A percentile compares a stretch with the other conserved stretches of the same genome.
Conservation (phyloP, 2,329 filamentous ascomycete genomes). For the Monosporascus cannonballus region DNA sequence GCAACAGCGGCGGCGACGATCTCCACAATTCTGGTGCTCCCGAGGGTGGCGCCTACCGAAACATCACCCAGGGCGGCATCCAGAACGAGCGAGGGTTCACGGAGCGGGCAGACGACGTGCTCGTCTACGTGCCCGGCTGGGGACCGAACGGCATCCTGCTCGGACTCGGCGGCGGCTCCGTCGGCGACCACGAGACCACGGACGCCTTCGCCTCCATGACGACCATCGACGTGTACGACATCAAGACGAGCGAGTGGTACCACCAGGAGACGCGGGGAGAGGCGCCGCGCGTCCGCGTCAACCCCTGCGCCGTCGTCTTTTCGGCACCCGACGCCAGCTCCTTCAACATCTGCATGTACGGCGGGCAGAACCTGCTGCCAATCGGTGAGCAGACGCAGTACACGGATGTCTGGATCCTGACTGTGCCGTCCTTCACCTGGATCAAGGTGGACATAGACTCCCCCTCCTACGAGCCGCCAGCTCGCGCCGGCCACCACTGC, state of each 20-base stretch:
- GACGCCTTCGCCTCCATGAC: conserved; percentile 55
- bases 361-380: conserved; percentile 66
- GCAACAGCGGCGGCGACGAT: conserved; percentile 55
- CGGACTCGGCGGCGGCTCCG: conserved; percentile 64
- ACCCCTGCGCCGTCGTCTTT: conserved; percentile 64
- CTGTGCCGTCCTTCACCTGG: conserved; percentile 69
- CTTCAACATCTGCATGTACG: conserved; percentile 74
- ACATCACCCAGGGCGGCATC: conserved; percentile 66
- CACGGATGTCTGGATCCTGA: conserved; percentile 69
- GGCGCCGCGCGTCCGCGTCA: conserved; percentile 59
- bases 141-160: conserved; percentile 64
- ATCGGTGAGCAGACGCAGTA: conserved; percentile 53
- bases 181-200: conserved; percentile 32
- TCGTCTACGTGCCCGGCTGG: conserved; percentile 71
- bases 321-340: conserved; percentile 66
- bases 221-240: conserved; percentile 67
- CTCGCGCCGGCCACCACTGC: conserved; percentile 63
- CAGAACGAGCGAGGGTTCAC: conserved; percentile 63
- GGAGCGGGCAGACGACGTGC: conserved; percentile 65
- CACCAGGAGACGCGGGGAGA: conserved; percentile 63
- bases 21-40: conserved; percentile 52
- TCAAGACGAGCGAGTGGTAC: conserved; percentile 65
- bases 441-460: conserved; percentile 50
- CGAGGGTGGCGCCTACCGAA: conserved; percentile 59
- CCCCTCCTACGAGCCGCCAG: conserved; percentile 44